Evolutionary conservation across 23 red algal genomes (phyloP), one percentile per base, ranked within the genome.

Genomic region (Porphyridium purpureum): DNA sequence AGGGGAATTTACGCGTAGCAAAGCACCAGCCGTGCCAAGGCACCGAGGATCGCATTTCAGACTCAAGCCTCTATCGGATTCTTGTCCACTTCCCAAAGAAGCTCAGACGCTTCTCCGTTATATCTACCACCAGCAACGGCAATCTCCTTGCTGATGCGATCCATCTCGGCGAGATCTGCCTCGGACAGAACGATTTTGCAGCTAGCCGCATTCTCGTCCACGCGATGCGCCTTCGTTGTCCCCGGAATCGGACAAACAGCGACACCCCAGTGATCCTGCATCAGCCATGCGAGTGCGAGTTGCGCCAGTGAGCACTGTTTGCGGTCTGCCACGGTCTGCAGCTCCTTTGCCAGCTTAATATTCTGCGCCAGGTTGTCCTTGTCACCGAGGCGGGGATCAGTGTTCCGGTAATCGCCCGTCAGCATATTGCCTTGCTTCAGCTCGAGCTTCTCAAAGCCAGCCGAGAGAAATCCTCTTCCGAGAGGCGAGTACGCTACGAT

Each of bases 401-500:
- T 59, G 4, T 35, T 30, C 14, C 72, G 60, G 34, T 52, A 78
- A 66, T 78, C 72, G 20, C 7, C 19, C n/a, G 6, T 14, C 9
- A 20, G 7, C n/a, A 66, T 40, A 22, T 65, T n/a, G n/a, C n/a
- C n/a, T n/a, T n/a, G n/a, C n/a, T n/a, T n/a, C n/a, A n/a, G n/a
- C 47, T 8, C 20, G 5, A 14, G 21, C 29, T 6, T 38, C 9
- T 17, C 41, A 41, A 30, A 40, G 29, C 19, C 27, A 17, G 21
- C 52, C 8, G 44, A 55, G 23, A 78, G 64, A 24, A 78, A 78
- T 7, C 72, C 72, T 23, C 72, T 42, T 32, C 72, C 72, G 14
- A 78, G 29, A 24, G 72, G 72, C 8, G 72, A 78, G 29, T 78
- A 78, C 19, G 72, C 72, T 25, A 78, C 72, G 29, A 78, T 31